A percentile compares a stretch with the other conserved stretches of the same genome.
Conservation (phyloP, 441 rosid species). For the Macaranga tanarius region DNA sequence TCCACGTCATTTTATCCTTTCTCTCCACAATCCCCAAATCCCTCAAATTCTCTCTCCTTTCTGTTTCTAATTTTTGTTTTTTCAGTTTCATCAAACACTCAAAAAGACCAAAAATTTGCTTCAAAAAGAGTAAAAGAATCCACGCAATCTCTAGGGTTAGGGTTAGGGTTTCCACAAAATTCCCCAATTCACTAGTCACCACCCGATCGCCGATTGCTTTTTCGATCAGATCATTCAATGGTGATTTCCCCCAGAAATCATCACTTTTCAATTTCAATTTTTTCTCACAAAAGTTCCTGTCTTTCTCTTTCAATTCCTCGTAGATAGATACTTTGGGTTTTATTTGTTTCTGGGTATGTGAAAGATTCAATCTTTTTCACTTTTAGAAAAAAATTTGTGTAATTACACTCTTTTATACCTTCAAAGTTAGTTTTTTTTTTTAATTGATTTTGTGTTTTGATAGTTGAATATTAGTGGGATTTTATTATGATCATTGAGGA, state of each 20-base stretch:
- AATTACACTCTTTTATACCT: slow-evolving; percentile 13
- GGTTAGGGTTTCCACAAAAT: slow-evolving; percentile 21
- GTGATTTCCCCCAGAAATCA: slow-evolving; percentile 38
- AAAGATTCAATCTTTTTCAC: slow-evolving; percentile 11
- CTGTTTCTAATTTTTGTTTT: slow-evolving; percentile 12
- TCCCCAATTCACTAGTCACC: not conserved
- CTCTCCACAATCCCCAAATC: not conserved
- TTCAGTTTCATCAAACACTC: slow-evolving; percentile 13
- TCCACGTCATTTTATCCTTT: slow-evolving; percentile 1
- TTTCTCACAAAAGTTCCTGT: slow-evolving; percentile 34
- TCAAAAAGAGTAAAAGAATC: slow-evolving; percentile 29
- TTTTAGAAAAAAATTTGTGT: slow-evolving; percentile 13
- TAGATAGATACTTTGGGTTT: slow-evolving; percentile 27
- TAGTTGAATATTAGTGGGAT: slow-evolving; percentile 13
- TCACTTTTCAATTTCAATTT: slow-evolving; percentile 22
- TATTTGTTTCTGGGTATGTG: slow-evolving; percentile 2
- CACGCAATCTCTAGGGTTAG: slow-evolving; percentile 31
- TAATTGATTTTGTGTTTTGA: not conserved
- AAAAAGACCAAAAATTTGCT: not conserved
- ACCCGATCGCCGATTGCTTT: slow-evolving; percentile 5
- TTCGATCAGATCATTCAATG: slow-evolving; percentile 46
- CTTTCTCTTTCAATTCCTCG: slow-evolving; percentile 28
- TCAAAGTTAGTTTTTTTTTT: not conserved
- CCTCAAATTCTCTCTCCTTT: not conserved
- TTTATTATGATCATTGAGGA: slow-evolving; percentile 60